Evolutionary conservation across 2,329 filamentous ascomycete species (phyloP).

Genomic region (Emericellopsis atlantica): DNA sequence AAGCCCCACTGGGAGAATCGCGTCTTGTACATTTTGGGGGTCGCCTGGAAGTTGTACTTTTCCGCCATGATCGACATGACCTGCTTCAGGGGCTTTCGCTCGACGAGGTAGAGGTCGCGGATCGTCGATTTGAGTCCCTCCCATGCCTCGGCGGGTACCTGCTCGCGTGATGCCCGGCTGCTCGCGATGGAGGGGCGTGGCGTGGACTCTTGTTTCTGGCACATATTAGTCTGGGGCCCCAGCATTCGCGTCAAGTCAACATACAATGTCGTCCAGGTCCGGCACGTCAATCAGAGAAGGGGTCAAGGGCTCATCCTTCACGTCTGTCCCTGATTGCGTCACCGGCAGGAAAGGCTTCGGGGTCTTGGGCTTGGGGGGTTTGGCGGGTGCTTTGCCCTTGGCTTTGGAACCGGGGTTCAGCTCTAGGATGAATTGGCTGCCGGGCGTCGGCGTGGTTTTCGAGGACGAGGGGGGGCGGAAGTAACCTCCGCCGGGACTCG

Average conservation of each 20-base stretch:
- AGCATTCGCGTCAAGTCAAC: too few relatives aligned
- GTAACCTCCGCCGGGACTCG: constrained; percentile 12
- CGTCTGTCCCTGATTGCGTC: not conserved
- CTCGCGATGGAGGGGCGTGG: constrained; percentile 3
- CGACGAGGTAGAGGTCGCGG: constrained; percentile 31
- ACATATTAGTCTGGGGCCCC: too few relatives aligned
- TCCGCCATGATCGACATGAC: constrained; percentile 39
- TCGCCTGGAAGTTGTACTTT: constrained; percentile 32
- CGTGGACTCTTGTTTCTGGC: not conserved
- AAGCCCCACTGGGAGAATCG: constrained; percentile 42
- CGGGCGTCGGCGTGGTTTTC: constrained; percentile 20
- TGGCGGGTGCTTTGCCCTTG: constrained; percentile 21
- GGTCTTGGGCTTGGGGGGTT: constrained; percentile 15
- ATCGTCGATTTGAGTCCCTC: constrained; percentile 33
- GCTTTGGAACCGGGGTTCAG: constrained; percentile 16
- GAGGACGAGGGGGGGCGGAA: constrained; percentile 25
- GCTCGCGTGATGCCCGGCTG: constrained; percentile 23
- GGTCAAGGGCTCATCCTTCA: constrained; percentile 3
- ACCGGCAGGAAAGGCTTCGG: constrained; percentile 5
- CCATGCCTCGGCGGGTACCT: constrained; percentile 32
- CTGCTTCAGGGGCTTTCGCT: constrained; percentile 37
- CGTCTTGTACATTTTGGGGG: constrained; percentile 45
- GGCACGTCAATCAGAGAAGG: not conserved
- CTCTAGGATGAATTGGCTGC: constrained; percentile 23
- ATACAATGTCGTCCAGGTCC: too few relatives aligned